Percentiles rank a stretch among this genome's conserved stretches.
Evolutionary conservation across 2,329 filamentous ascomycete species (phyloP).

Genomic region (Penicillium occitanis): DNA sequence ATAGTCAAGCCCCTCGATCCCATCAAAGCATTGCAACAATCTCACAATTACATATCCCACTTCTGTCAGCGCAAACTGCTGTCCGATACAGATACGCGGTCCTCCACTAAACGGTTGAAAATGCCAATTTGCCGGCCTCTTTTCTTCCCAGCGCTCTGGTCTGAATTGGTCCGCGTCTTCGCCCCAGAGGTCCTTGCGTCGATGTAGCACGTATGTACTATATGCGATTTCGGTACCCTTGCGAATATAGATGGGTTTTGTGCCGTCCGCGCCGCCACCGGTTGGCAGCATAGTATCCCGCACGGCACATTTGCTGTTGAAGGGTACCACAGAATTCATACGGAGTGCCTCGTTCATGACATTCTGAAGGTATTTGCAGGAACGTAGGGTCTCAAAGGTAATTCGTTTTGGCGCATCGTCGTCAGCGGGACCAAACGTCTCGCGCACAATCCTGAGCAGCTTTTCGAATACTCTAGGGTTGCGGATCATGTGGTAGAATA

Average conservation of each 20-base stretch:
- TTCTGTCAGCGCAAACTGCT: conserved; percentile 30
- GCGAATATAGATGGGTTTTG: conserved; percentile 19
- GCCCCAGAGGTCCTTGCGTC: conserved; percentile 52
- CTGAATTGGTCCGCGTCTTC: conserved; percentile 40
- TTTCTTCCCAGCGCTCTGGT: conserved; percentile 53
- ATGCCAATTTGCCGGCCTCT: conserved; percentile 52
- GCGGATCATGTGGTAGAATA: conserved; percentile 70
- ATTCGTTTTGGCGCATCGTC: conserved; percentile 4
- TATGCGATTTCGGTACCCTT: conserved; percentile 24
- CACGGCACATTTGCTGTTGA: conserved; percentile 24
- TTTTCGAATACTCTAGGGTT: conserved; percentile 64
- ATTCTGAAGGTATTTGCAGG: conserved; percentile 22
- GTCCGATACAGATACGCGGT: conserved; percentile 31
- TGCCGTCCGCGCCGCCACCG: conserved; percentile 24
- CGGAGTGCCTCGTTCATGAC: conserved; percentile 26
- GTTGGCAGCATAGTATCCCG: conserved; percentile 20
- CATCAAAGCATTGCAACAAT: conserved; percentile 28
- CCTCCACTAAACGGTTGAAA: conserved; percentile 32
- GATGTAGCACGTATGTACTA: conserved; percentile 43
- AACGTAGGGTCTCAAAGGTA: background rate
- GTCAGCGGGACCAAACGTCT: conserved; percentile 57
- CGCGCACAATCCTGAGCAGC: conserved; percentile 68
- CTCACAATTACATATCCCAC: conserved; percentile 27
- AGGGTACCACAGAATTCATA: conserved; percentile 29
- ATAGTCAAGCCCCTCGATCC: conserved; percentile 19